Percentiles rank a stretch among this genome's conserved stretches.
These are phyloP conservation scores for Aspergillus taichungensis DNA, from an alignment of 495 filamentous ascomycete genomes.

Conservation along the genomic window DNA sequence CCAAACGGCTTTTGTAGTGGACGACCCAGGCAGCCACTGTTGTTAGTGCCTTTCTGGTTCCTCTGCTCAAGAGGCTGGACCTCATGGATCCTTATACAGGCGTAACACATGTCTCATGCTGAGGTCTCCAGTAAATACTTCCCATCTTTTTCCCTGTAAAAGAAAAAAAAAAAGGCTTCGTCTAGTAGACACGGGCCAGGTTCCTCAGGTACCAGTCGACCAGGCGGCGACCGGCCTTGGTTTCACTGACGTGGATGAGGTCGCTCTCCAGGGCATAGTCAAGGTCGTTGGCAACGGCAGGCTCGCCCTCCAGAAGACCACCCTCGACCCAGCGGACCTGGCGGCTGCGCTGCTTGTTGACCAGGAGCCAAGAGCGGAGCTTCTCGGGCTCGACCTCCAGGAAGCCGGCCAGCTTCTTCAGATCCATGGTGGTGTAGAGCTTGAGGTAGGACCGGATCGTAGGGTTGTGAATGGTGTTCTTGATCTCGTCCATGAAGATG, in stretches of 20 bases:
- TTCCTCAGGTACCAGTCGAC: slow-evolving; percentile 99
- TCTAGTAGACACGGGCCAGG: slow-evolving; percentile 81
- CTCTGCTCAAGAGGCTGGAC: neutral
- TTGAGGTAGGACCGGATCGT: slow-evolving; percentile 96
- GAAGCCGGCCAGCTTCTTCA: slow-evolving; percentile 96
- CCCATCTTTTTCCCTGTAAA: neutral
- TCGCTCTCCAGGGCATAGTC: slow-evolving; percentile 97
- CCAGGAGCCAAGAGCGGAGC: slow-evolving; percentile 78
- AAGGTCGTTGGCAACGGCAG: slow-evolving; percentile 81
- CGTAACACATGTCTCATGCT: slow-evolving; percentile 6
- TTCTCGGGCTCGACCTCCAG: slow-evolving; percentile 90
- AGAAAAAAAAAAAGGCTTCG: slow-evolving; percentile 3
- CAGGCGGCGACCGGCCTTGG: slow-evolving; percentile 91
- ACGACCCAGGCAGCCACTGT: too few species aligned
- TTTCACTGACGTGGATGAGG: slow-evolving; percentile 95
- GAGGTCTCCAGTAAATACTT: neutral
- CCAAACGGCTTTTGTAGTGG: too few species aligned
- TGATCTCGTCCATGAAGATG: slow-evolving; percentile 99
- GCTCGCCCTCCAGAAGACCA: slow-evolving; percentile 82
- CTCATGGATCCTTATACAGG: slow-evolving; percentile 1
- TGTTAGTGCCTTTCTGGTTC: too few species aligned
- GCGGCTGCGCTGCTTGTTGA: slow-evolving; percentile 97
- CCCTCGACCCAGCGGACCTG: slow-evolving; percentile 92
- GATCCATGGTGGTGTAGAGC: slow-evolving; percentile 98
- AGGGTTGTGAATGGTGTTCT: slow-evolving; percentile 89